Evolutionary conservation across 2,329 filamentous ascomycete genomes (phyloP), one percentile per base, ranked within the genome.

Genomic region (Aureobasidium sp.): DNA sequence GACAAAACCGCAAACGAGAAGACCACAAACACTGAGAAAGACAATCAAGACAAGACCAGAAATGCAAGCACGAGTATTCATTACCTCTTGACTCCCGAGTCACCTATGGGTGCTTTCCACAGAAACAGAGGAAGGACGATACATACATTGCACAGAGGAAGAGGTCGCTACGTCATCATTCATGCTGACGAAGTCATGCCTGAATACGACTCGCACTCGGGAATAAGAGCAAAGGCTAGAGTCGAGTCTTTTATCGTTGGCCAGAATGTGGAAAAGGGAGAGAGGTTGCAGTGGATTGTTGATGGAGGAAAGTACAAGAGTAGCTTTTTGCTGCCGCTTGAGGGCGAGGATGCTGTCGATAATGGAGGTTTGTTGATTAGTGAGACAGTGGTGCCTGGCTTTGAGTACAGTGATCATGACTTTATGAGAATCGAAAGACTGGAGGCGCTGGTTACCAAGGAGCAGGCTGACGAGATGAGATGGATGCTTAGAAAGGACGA

Each of bases 241-340:
- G 72, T 88, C n/a, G 86, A 89, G 73, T 81, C 77, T 6, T 89
- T 87, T 66, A 71, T 85, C 3, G 86, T 89, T 1, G 86, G 86
- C 0, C 77, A 76, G 13, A 74, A 86, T 68, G 73, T 88, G 5
- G 75, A 74, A 5, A 72, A 69, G 0, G 86, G 85, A 0, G 86
- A 89, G 75, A 81, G 70, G 69, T 65, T 86, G 68, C 84, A 88
- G 70, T 89, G 86, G 86, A 77, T 87, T 63, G 86, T 90, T 8
- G 84, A 87, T 59, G 86, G 86, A 0, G 85, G 83, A 5, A 83
- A 84, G 70, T 89, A 81, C 69, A 89, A 89, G 73, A 82, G 81
- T 11, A 86, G 79, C 67, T 87, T 81, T 71, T 68, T 89, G 62
- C 70, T 87, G 36, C 76, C 79, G 1, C 78, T 80, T 55, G 3